Base-by-base conservation (phyloP, 495 filamentous ascomycete genomes). In the Melanomma pulvis-pyrius region DNA sequence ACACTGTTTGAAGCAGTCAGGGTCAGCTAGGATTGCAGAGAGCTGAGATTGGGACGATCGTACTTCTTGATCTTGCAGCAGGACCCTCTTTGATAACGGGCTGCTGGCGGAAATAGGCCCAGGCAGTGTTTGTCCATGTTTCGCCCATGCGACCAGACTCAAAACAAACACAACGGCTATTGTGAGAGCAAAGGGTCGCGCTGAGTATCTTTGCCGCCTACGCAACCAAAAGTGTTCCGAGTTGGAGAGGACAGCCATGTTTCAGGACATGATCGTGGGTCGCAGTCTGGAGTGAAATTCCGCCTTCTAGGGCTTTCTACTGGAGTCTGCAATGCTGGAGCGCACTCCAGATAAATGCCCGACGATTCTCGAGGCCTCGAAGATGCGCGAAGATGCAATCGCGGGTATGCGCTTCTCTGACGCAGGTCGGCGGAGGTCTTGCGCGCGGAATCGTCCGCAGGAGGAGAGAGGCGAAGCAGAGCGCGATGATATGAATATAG, bases 1-100 rank as follows among this genome's bases (percentile, higher is more conserved):
- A 70, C 96, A 99, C 82, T 97, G 67, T 36, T n/a, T 21, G 30
- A 2, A n/a, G 13, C 9, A 44, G 13, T 44, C 9, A 53, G 34
- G 12, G 26, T 60, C 29, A 59, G 56, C 26, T 28, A 49, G 34
- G 19, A 32, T 13, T 7, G 25, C 3, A 28, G 7, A 49, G 39
- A 7, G 50, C 30, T 41, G 29, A 52, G 24, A 13, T 36, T 26
- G 26, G 2, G 12, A 12, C 1, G 21, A 54, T 21, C 32, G 9
- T 64, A 73, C 73, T 53, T 70, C 67, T 66, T 68, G 39, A 50
- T 73, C 64, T 39, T 70, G 39, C 11, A 63, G 22, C 15, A 15
- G 24, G 22, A 64, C 21, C 39, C 52, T 56, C 32, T 49, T 64
- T 17, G 25, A 53, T 25, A 34, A 41, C 11, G n/a, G n/a, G 11